Percentiles rank a stretch among this genome's conserved stretches.
Conservation (phyloP, 2,329 filamentous ascomycete genomes). For the Cercospora sojina region DNA sequence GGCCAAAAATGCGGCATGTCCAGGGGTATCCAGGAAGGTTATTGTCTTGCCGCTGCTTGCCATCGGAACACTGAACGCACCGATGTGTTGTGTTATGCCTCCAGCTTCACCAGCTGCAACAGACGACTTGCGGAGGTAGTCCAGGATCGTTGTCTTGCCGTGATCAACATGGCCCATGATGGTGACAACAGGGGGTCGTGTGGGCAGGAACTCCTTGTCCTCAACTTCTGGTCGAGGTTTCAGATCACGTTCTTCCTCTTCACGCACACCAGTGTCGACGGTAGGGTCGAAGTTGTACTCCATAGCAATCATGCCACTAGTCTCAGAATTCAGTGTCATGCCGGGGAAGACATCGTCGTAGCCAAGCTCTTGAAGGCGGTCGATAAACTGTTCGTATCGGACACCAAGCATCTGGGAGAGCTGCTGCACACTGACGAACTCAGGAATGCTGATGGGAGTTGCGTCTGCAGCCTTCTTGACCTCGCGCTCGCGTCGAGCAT, state of each 20-base stretch:
- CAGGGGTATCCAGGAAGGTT: conserved; percentile 95
- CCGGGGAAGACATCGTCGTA: conserved; percentile 82
- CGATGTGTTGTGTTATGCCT: conserved; percentile 97
- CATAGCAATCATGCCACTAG: conserved; percentile 81
- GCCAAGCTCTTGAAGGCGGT: conserved; percentile 77
- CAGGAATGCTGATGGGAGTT: conserved; percentile 73
- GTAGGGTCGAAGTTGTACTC: conserved; percentile 92
- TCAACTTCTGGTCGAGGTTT: conserved; percentile 66
- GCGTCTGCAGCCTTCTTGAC: conserved; percentile 41
- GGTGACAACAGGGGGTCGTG: conserved; percentile 87
- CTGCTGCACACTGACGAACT: conserved; percentile 86
- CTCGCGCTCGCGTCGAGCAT: conserved; percentile 29
- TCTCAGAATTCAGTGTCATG: conserved; percentile 86
- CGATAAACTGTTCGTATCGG: conserved; percentile 67
- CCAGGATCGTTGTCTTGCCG: conserved; percentile 93
- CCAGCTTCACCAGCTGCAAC: conserved; percentile 89
- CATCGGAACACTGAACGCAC: conserved; percentile 89
- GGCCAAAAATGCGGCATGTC: conserved; percentile 89
- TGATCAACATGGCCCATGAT: conserved; percentile 99
- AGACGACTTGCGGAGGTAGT: conserved; percentile 89
- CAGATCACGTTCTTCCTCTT: conserved; percentile 67
- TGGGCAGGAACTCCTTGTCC: conserved; percentile 66
- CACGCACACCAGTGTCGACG: conserved; percentile 48
- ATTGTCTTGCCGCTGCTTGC: conserved; percentile 74
- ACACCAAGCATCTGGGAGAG: conserved; percentile 74